Conservation (phyloP, 768 basidiomycete genomes). For the Saitozyma sp. region DNA sequence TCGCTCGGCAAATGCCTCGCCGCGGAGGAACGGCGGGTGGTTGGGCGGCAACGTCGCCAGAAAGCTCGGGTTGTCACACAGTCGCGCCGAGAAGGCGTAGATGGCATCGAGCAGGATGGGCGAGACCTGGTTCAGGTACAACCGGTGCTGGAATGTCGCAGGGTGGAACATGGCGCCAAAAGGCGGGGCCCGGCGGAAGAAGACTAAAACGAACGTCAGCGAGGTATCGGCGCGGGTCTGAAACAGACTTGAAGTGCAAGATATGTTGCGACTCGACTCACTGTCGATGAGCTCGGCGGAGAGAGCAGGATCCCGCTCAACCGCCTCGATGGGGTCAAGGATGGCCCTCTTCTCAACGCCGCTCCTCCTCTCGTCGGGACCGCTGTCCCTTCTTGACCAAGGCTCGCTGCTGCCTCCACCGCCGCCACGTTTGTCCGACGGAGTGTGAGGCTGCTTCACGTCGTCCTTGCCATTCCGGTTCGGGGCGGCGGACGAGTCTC, state of each 20-base stretch:
- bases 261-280: slow-evolving; percentile 13
- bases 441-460: background rate
- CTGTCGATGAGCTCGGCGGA: slow-evolving; percentile 46
- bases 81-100: slow-evolving; percentile 43
- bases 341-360: slow-evolving; percentile 3
- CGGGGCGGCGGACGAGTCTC: slow-evolving; percentile 18
- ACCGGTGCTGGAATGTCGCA: slow-evolving; percentile 47
- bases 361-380: slow-evolving; percentile 8
- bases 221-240: background rate
- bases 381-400: background rate
- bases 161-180: slow-evolving; percentile 46
- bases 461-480: background rate
- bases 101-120: slow-evolving; percentile 45
- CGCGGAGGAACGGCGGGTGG: slow-evolving; percentile 33
- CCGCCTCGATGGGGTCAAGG: slow-evolving; percentile 25
- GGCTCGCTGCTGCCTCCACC: background rate
- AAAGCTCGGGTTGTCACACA: slow-evolving; percentile 30
- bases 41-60: slow-evolving; percentile 21
- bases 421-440: background rate
- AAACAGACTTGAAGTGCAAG: background rate
- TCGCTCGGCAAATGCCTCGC: slow-evolving; percentile 40
- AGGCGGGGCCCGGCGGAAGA: slow-evolving; percentile 42
- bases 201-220: slow-evolving; percentile 31
- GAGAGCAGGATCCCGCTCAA: slow-evolving; percentile 37
- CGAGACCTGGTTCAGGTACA: slow-evolving; percentile 37